Evolutionary conservation across 2,329 filamentous ascomycete genomes (phyloP).

Genomic region (Pseudonectria foliicola): DNA sequence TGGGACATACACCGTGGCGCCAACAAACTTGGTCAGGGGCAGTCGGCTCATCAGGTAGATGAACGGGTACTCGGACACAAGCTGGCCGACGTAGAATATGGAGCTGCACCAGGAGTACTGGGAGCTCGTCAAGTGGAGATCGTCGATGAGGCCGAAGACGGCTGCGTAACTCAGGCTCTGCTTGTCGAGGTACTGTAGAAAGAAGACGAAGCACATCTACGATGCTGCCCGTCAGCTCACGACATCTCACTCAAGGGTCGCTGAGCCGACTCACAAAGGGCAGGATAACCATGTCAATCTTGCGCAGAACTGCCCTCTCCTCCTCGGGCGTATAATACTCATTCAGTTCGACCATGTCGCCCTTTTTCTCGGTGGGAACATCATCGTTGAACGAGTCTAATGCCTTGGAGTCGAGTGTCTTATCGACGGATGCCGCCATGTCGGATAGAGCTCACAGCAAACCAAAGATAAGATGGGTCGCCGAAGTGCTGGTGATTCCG

Average conservation of each 20-base stretch:
- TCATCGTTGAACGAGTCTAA: slow-evolving; percentile 1
- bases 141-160: slow-evolving; percentile 38
- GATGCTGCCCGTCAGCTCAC: neutral
- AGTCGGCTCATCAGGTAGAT: slow-evolving; percentile 45
- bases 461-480: too few relatives aligned
- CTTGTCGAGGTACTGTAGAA: slow-evolving; percentile 40
- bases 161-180: slow-evolving; percentile 42
- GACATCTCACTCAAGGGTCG: neutral
- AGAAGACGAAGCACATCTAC: slow-evolving; percentile 33
- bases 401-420: slow-evolving; percentile 3
- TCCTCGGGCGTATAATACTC: slow-evolving; percentile 20
- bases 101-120: slow-evolving; percentile 43
- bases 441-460: too few relatives aligned
- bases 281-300: slow-evolving; percentile 27
- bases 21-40: slow-evolving; percentile 43
- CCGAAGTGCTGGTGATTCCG: too few relatives aligned
- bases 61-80: slow-evolving; percentile 41
- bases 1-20: slow-evolving; percentile 36
- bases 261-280: slow-evolving; percentile 18
- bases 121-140: slow-evolving; percentile 35
- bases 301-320: slow-evolving; percentile 23
- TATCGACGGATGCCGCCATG: neutral
- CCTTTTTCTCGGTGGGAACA: slow-evolving; percentile 3
- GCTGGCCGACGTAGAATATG: slow-evolving; percentile 39
- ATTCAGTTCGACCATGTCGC: slow-evolving; percentile 6